Evolutionary conservation across 225 moss, liverwort and hornwort species (phyloP).

Genomic region (Antitrichia curtipendula): DNA sequence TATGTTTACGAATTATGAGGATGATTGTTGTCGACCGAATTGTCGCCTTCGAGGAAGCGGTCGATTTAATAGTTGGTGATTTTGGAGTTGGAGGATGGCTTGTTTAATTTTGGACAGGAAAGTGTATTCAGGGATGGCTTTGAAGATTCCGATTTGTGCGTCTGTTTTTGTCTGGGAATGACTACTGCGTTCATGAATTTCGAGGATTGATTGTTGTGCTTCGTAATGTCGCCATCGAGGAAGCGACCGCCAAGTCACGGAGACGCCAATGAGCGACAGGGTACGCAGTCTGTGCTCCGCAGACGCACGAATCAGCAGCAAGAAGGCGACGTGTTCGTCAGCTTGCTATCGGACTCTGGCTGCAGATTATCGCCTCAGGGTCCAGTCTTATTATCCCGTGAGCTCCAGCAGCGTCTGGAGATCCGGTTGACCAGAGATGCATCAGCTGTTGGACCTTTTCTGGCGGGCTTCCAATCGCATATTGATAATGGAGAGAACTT

Average conservation of each 20-base stretch:
- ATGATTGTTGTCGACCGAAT: neutral
- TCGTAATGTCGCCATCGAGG: conserved; percentile 21
- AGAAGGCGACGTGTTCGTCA: conserved; percentile 18
- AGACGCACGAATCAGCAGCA: conserved; percentile 25
- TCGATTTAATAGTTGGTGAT: neutral
- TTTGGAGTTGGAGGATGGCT: neutral
- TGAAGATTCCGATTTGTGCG: neutral
- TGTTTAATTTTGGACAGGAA: neutral
- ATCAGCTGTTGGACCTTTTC: conserved; percentile 30
- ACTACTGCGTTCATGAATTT: neutral
- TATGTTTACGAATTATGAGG: neutral
- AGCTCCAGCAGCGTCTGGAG: conserved; percentile 53
- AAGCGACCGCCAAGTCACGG: conserved; percentile 12
- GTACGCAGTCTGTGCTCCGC: conserved; percentile 19
- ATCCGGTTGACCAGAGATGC: conserved; percentile 44
- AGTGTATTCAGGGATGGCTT: neutral
- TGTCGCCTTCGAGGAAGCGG: conserved; percentile 12
- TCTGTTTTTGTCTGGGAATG: neutral
- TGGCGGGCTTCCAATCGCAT: conserved; percentile 44
- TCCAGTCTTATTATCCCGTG: conserved; percentile 25
- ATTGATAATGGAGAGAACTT: conserved; percentile 43
- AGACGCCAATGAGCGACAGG: neutral
- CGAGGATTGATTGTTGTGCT: neutral
- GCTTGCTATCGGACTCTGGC: conserved; percentile 24
- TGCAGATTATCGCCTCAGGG: conserved; percentile 27